Base-by-base conservation (phyloP, 306 rosid genomes). In the Styphnolobium japonicum region DNA sequence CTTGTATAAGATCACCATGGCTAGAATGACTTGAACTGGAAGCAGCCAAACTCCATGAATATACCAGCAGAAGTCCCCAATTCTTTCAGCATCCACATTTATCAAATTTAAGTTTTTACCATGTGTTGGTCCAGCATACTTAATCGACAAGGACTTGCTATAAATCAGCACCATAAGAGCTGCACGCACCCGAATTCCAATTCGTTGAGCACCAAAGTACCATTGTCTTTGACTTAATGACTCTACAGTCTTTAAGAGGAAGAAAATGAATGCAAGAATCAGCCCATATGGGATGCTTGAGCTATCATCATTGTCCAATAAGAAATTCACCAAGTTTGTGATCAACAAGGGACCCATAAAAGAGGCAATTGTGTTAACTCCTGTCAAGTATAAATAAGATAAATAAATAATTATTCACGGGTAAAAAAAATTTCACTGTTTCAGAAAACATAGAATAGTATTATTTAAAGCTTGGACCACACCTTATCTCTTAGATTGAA, bases 1-100 rank as follows among this genome's bases (percentile, higher is more conserved):
- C 80, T 78, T 83, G 87, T 89, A 87, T 9, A 92, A 94, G 65
- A 94, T 89, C 36, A 88, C 36, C 70, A 89, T 80, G 16, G 98
- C 98, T 58, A 94, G 76, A 62, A 91, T 33, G 1, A 92, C 82
- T 76, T 94, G 97, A 73, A 94, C 85, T 2, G 98, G 98, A 81
- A 92, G 97, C 88, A 94, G 62, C 98, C 98, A 94, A 77, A 92
- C 72, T 40, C 95, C 91, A 71, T 94, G 97, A 76, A 91, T 57
- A 75, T 85, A 85, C 97, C 90, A 89, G 53, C 92, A 89, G 83
- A 90, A 94, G 53, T 91, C 98, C 39, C 98, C 97, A 42, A 92
- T 84, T 81, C 97, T 92, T 57, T 92, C 98, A 9, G 88, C 93
- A 78, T 94, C 98, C 58, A 92, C 95, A 75, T 88, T 91, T 65